Conservation (phyloP, 2,329 filamentous ascomycete species). For the Ilyonectria destructans region DNA sequence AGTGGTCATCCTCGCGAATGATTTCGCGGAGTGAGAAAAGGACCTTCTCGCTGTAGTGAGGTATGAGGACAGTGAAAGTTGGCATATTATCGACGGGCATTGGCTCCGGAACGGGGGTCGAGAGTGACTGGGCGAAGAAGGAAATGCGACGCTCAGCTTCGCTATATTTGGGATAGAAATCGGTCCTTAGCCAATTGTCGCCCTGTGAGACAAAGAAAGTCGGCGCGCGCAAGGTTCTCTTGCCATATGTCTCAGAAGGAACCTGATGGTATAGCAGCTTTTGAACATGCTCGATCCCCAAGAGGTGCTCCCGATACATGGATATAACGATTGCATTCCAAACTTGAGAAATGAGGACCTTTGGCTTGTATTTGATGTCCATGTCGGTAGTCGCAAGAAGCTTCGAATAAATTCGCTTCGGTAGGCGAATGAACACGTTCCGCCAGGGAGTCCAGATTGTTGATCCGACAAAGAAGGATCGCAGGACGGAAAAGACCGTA, state of each 20-base stretch:
- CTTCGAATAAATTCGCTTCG: constrained; percentile 99
- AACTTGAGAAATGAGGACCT: constrained; percentile 98
- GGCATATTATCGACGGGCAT: constrained; percentile 99
- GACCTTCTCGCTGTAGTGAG: constrained; percentile 99
- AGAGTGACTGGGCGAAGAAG: constrained; percentile 99
- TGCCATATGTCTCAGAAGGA: constrained; percentile 97
- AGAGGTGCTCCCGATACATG: constrained; percentile 98
- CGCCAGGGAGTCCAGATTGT: constrained; percentile 99
- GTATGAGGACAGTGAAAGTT: constrained; percentile 97
- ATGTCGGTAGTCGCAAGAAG: constrained; percentile 97
- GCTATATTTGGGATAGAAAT: constrained; percentile 95
- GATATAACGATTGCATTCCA: constrained; percentile 99
- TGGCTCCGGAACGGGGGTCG: constrained; percentile 96
- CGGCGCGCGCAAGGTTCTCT: constrained; percentile 93
- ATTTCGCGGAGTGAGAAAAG: constrained; percentile 96
- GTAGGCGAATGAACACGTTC: constrained; percentile 97
- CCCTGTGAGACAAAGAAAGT: constrained; percentile 99
- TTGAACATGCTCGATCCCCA: constrained; percentile 98
- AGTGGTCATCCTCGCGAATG: constrained; percentile 98
- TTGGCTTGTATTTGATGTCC: constrained; percentile 99
- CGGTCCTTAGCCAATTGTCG: constrained; percentile 99
- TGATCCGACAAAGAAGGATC: constrained; percentile 98
- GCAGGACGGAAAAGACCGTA: constrained; percentile 91
- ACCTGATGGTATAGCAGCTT: constrained; percentile 99
- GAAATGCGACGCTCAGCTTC: constrained; percentile 98